Evolutionary conservation across 2,329 filamentous ascomycete species (phyloP).

Genomic region (Chrysosporium queenslandicum): DNA sequence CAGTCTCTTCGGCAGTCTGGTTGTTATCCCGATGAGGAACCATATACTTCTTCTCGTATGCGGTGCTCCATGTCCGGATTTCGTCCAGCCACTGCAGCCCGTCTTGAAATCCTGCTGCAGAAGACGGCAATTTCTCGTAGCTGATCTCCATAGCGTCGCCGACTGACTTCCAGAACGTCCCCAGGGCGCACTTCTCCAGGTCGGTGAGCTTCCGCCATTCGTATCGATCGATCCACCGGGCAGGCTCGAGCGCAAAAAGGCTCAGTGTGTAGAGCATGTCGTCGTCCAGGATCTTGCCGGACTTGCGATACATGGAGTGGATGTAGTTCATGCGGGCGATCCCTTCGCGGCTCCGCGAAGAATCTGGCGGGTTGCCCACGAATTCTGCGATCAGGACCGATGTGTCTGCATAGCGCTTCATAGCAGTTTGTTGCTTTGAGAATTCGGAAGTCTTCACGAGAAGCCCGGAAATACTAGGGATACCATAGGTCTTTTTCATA

Average conservation of each 20-base stretch:
- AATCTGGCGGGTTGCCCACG: constrained; percentile 35
- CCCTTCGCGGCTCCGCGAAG: constrained; percentile 40
- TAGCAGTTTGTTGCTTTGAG: constrained; percentile 29
- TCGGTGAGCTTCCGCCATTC: constrained; percentile 62
- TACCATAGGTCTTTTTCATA: constrained; percentile 42
- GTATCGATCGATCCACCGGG: constrained; percentile 52
- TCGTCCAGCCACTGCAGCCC: constrained; percentile 47
- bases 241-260: constrained; percentile 56
- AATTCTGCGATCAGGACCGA: constrained; percentile 39
- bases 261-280: constrained; percentile 58
- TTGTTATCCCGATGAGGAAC: constrained; percentile 43
- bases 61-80: constrained; percentile 41
- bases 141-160: constrained; percentile 60
- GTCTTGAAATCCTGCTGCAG: constrained; percentile 36
- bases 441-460: constrained; percentile 40
- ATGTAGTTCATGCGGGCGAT: constrained; percentile 57
- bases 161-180: constrained; percentile 60
- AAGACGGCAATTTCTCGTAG: constrained; percentile 39
- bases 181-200: constrained; percentile 58
- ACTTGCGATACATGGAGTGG: constrained; percentile 47
- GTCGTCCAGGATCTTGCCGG: constrained; percentile 50
- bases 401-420: constrained; percentile 43
- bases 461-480: constrained; percentile 43
- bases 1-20: constrained; percentile 49
- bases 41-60: constrained; percentile 53